These are phyloP conservation scores for Phalaenopsis hybrid DNA, from an alignment of 116 monocot species.

Conservation along the genomic window DNA sequence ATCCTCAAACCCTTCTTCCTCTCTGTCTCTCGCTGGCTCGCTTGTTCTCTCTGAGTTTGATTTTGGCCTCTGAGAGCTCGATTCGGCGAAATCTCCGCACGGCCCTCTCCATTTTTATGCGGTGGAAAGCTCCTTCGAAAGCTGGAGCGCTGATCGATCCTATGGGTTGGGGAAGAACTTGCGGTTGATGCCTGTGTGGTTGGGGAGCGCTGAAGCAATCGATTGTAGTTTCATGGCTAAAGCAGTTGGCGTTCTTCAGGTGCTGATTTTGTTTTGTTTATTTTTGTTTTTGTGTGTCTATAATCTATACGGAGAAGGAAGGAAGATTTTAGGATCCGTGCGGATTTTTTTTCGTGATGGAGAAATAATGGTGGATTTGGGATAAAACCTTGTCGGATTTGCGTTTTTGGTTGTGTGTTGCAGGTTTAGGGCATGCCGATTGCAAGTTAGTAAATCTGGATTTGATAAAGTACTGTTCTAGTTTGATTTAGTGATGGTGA, in stretches of 20 bases:
- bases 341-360: background rate
- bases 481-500: too few species aligned
- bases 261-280: background rate
- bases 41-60: background rate
- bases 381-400: background rate
- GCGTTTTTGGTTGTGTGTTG: background rate
- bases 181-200: background rate
- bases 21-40: background rate
- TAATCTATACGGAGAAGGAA: background rate
- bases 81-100: too few species aligned
- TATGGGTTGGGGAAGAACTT: background rate
- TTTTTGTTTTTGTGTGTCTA: background rate
- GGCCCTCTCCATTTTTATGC: background rate
- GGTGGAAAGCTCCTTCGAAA: background rate
- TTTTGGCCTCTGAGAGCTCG: background rate
- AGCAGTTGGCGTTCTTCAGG: background rate
- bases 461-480: background rate
- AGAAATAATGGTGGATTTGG: background rate
- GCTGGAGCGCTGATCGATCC: background rate
- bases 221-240: background rate
- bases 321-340: background rate
- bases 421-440: background rate
- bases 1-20: background rate
- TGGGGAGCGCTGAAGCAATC: background rate
- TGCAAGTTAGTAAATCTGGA: background rate